Conservation (phyloP, 768 basidiomycete species). For the Collybia mongolica region DNA sequence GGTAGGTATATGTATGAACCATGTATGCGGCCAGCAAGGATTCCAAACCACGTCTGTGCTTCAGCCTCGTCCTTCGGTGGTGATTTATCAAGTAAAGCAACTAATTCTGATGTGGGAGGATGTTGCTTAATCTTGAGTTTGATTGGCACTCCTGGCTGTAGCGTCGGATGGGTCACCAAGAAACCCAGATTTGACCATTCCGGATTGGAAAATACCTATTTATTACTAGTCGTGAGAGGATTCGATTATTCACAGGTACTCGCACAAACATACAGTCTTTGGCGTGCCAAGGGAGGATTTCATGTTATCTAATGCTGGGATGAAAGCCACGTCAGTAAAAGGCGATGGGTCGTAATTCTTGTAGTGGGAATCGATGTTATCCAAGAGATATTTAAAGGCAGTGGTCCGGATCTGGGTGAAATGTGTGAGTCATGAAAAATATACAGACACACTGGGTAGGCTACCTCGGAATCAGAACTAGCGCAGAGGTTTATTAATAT, state of each 20-base stretch:
- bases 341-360: conserved; percentile 52
- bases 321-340: conserved; percentile 65
- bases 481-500: conserved; percentile 70
- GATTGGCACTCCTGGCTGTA: conserved; percentile 47
- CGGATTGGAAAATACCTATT: conserved; percentile 66
- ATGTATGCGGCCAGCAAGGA: conserved; percentile 60
- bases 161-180: conserved; percentile 53
- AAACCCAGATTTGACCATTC: conserved; percentile 81
- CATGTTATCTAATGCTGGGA: conserved; percentile 66
- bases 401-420: conserved; percentile 39
- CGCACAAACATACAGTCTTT: conserved; percentile 49
- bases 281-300: conserved; percentile 59
- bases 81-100: conserved; percentile 55
- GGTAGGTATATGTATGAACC: conserved; percentile 35
- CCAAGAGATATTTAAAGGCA: conserved; percentile 82
- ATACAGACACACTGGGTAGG: neutral
- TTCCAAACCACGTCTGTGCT: conserved; percentile 67
- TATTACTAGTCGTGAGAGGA: neutral
- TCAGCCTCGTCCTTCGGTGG: conserved; percentile 53
- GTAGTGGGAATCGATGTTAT: conserved; percentile 66
- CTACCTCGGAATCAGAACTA: conserved; percentile 41
- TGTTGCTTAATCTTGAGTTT: conserved; percentile 73
- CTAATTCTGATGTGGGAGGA: conserved; percentile 61
- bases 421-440: neutral
- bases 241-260: neutral